These are phyloP conservation scores for Biscogniauxia mediterranea DNA, from an alignment of 2,329 filamentous ascomycete species.

Conservation along the genomic window DNA sequence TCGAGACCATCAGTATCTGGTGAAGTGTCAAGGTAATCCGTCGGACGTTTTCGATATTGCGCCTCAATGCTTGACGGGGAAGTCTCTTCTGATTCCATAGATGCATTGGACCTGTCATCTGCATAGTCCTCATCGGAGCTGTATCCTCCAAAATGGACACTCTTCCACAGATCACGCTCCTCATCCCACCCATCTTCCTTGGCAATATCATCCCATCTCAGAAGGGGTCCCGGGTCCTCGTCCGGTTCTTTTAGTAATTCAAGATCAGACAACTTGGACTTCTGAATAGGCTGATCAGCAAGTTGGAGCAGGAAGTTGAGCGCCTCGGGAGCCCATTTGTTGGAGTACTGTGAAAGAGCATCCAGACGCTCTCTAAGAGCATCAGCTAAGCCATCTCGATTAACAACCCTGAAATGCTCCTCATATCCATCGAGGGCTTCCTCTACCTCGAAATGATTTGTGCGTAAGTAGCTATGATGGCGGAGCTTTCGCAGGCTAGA, in stretches of 20 bases:
- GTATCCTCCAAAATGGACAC: conserved; percentile 62
- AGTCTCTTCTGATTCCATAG: conserved; percentile 35
- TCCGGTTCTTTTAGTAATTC: conserved; percentile 48
- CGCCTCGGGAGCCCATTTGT: conserved; percentile 75
- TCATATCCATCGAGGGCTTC: conserved; percentile 68
- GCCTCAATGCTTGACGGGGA: conserved; percentile 35
- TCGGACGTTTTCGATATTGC: conserved; percentile 27
- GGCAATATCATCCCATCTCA: conserved; percentile 80
- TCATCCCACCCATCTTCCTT: conserved; percentile 70
- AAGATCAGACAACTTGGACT: conserved; percentile 65
- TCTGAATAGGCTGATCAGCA: conserved; percentile 74
- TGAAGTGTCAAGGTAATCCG: conserved; percentile 37
- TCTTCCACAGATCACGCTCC: conserved; percentile 67
- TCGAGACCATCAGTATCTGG: conserved; percentile 37
- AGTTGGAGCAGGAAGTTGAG: conserved; percentile 77
- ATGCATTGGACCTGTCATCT: conserved; percentile 37
- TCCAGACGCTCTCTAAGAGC: conserved; percentile 59
- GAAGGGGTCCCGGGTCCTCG: conserved; percentile 41
- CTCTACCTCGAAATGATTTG: conserved; percentile 73
- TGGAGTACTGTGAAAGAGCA: conserved; percentile 51
- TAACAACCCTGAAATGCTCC: conserved; percentile 81
- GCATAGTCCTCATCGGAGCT: conserved; percentile 61
- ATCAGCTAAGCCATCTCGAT: conserved; percentile 76
- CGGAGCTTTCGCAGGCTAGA: conserved; percentile 50
- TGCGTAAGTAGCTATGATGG: conserved; percentile 58